phyloP scores from a whole-genome alignment of 2,329 filamentous ascomycete species.

The Venturia asperata region DNA sequence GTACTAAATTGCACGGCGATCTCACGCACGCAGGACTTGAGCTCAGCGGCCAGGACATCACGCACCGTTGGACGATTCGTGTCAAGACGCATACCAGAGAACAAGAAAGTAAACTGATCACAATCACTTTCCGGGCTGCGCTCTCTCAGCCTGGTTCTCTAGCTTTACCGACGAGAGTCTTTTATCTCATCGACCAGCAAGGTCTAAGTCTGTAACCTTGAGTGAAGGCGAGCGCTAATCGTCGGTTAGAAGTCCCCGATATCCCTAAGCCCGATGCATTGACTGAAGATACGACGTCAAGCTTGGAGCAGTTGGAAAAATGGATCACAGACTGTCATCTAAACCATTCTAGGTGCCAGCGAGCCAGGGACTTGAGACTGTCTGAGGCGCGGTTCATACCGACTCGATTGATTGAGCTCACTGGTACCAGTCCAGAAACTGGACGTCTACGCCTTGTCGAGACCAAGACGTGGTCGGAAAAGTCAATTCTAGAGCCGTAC shows the following conservation, averaged over 20 bases:
- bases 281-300: not conserved
- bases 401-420: conserved; percentile 1
- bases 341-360: not conserved
- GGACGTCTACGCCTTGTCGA: not conserved
- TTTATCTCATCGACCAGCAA: not conserved
- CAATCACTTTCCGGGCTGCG: not conserved
- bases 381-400: not conserved
- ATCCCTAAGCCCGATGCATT: not conserved
- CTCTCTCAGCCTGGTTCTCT: not conserved
- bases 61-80: not conserved
- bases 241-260: not conserved
- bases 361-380: not conserved
- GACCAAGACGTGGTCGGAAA: not conserved
- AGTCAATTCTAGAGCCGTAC: not conserved
- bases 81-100: not conserved
- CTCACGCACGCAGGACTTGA: not conserved
- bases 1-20: not conserved
- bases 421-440: not conserved
- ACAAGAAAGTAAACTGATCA: not conserved
- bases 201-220: not conserved
- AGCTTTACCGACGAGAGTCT: not conserved
- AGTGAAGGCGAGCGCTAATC: not conserved
- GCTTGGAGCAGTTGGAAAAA: not conserved
- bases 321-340: not conserved
- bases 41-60: not conserved